Evolutionary conservation across 768 basidiomycete species (phyloP).

Genomic region (Suillus alpinus): DNA sequence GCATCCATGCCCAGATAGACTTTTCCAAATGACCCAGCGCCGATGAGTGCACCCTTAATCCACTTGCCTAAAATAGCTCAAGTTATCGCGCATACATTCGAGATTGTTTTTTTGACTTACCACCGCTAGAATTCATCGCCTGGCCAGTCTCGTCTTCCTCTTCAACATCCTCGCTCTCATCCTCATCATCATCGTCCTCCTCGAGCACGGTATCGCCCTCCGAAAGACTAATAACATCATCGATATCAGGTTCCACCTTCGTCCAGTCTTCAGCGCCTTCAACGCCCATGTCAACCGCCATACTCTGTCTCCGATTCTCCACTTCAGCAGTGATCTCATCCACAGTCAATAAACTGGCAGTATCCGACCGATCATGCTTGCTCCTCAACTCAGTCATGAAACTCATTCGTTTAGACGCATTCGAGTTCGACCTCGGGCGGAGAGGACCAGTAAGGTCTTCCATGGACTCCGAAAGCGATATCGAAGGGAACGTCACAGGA

Average conservation of each 20-base stretch:
- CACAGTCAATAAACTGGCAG: constrained; percentile 89
- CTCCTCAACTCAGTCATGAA: constrained; percentile 79
- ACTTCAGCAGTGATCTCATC: constrained; percentile 98
- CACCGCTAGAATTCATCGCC: constrained; percentile 53
- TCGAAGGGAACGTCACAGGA: constrained; percentile 73
- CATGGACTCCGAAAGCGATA: constrained; percentile 79
- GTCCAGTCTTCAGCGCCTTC: constrained; percentile 72
- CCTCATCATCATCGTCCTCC: constrained; percentile 45
- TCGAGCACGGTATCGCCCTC: constrained; percentile 46
- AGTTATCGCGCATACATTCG: constrained; percentile 6
- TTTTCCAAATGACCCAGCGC: constrained; percentile 92
- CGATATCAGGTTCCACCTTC: constrained; percentile 54
- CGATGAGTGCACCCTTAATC: constrained; percentile 96
- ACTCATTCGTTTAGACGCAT: constrained; percentile 63
- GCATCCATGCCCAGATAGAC: constrained; percentile 97
- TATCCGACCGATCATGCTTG: constrained; percentile 82
- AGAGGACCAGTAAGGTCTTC: constrained; percentile 44
- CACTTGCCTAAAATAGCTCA: constrained; percentile 64
- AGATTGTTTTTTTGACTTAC: constrained; percentile 26
- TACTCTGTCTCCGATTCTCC: constrained; percentile 60
- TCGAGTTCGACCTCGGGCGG: constrained; percentile 44
- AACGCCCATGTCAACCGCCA: constrained; percentile 40
- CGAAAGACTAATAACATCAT: constrained; percentile 46
- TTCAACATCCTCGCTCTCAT: constrained; percentile 38
- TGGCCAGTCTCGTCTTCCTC: constrained; percentile 52